Conservation (phyloP, 345 rosid genomes). For the Euphorbia pulcherrima region DNA sequence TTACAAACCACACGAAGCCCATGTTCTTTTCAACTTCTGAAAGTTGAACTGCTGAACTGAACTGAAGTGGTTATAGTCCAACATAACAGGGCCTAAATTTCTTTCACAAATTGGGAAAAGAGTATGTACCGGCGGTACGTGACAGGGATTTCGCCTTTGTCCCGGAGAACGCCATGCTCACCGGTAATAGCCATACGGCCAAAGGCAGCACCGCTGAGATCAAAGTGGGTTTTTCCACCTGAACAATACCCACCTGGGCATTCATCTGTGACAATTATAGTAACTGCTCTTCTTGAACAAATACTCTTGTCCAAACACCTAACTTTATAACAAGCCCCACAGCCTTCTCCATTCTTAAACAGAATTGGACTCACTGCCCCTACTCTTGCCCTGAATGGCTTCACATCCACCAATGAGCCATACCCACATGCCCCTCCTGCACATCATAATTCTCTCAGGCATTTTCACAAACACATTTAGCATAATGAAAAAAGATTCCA, state of each 20-base stretch:
- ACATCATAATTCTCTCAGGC: too few species aligned
- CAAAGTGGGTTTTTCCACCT: slow-evolving; percentile 67
- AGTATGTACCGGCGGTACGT: slow-evolving; percentile 46
- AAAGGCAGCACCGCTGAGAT: slow-evolving; percentile 94
- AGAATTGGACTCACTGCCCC: slow-evolving; percentile 87
- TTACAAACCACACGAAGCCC: too few species aligned
- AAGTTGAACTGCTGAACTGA: too few species aligned
- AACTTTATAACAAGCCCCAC: slow-evolving; percentile 91
- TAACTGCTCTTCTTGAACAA: slow-evolving; percentile 78
- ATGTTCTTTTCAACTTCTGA: too few species aligned
- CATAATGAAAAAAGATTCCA: too few species aligned
- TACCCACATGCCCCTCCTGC: slow-evolving; percentile 98
- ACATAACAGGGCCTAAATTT: too few species aligned
- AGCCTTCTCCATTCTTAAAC: slow-evolving; percentile 84
- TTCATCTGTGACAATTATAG: slow-evolving; percentile 88
- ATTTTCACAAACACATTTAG: too few species aligned
- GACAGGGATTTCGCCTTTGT: slow-evolving; percentile 73
- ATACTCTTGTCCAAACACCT: slow-evolving; percentile 65
- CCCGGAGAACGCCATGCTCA: slow-evolving; percentile 49
- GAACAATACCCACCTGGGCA: slow-evolving; percentile 71
- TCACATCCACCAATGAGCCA: slow-evolving; percentile 81
- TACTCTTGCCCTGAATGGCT: slow-evolving; percentile 75
- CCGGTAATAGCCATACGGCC: slow-evolving; percentile 85
- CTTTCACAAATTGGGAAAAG: too few species aligned
- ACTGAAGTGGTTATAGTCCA: too few species aligned